A percentile compares a stretch with the other conserved stretches of the same genome.
Conservation (phyloP, 2,329 filamentous ascomycete species). For the Ophiostoma sp. region DNA sequence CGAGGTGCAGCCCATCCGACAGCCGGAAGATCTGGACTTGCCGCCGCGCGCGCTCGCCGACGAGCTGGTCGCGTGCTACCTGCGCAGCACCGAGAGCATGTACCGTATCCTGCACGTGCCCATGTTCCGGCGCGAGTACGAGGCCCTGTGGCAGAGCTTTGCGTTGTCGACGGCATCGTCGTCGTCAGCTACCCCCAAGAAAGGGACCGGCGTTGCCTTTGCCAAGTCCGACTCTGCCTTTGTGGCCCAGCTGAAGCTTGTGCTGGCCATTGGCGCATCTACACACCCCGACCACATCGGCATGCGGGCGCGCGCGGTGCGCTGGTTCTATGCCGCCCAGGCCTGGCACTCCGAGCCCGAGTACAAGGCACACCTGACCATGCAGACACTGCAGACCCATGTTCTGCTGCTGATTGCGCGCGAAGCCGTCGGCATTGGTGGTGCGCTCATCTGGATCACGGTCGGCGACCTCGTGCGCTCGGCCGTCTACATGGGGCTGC, state of each 20-base stretch:
- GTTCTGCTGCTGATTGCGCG: slow-evolving; percentile 48
- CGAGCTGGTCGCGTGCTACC: slow-evolving; percentile 47
- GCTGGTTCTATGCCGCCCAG: slow-evolving; percentile 51
- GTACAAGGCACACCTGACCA: slow-evolving; percentile 45
- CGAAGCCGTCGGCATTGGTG: slow-evolving; percentile 39
- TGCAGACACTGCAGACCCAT: slow-evolving; percentile 46
- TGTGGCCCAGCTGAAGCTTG: neutral
- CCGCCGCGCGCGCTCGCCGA: slow-evolving; percentile 43
- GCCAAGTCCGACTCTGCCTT: neutral
- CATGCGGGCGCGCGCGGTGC: slow-evolving; percentile 39
- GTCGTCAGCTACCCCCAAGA: slow-evolving; percentile 24
- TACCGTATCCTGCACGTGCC: slow-evolving; percentile 54
- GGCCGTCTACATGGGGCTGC: slow-evolving; percentile 44
- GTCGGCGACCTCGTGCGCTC: slow-evolving; percentile 40
- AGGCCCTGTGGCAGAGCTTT: slow-evolving; percentile 40
- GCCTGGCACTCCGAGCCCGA: slow-evolving; percentile 42
- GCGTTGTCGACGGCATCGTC: slow-evolving; percentile 31
- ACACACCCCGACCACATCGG: slow-evolving; percentile 34
- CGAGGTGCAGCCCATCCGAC: neutral
- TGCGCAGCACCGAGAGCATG: slow-evolving; percentile 51
- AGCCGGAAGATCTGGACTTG: slow-evolving; percentile 34
- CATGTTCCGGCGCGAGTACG: slow-evolving; percentile 51
- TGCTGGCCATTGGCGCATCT: slow-evolving; percentile 1
- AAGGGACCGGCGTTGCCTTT: neutral
- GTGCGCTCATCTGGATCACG: slow-evolving; percentile 43